Conservation (phyloP, 345 rosid species). For the Triadica sebifera region DNA sequence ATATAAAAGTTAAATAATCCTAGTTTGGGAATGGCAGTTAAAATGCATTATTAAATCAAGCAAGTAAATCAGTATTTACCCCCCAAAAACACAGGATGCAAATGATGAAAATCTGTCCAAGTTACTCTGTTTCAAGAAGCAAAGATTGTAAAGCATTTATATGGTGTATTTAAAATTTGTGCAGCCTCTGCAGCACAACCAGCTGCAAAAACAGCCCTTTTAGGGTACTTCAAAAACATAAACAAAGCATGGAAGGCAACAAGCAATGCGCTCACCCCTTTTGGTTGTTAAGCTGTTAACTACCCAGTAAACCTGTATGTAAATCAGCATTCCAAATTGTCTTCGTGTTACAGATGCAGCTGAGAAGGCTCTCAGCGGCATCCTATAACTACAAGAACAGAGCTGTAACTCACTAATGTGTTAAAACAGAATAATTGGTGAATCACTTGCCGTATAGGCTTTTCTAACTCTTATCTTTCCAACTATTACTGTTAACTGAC, state of each 20-base stretch:
- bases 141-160: conserved; percentile 8
- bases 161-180: neutral
- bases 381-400: neutral
- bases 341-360: conserved; percentile 5
- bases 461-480: neutral
- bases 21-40: neutral
- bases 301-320: neutral
- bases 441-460: conserved; percentile 8
- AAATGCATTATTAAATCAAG: neutral
- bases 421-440: neutral
- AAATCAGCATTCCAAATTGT: conserved; percentile 1
- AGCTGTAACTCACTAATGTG: neutral
- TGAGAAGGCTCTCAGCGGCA: neutral
- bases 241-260: neutral
- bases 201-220: neutral
- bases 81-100: neutral
- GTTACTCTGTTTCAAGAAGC: neutral
- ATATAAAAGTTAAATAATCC: neutral
- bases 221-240: neutral
- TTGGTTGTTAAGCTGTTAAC: neutral
- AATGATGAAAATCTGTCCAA: neutral
- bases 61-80: neutral
- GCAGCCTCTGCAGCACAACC: neutral
- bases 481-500: neutral
- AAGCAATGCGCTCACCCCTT: neutral